Evolutionary conservation across 768 basidiomycete species (phyloP).

Genomic region (Leucocoprinus sp.): DNA sequence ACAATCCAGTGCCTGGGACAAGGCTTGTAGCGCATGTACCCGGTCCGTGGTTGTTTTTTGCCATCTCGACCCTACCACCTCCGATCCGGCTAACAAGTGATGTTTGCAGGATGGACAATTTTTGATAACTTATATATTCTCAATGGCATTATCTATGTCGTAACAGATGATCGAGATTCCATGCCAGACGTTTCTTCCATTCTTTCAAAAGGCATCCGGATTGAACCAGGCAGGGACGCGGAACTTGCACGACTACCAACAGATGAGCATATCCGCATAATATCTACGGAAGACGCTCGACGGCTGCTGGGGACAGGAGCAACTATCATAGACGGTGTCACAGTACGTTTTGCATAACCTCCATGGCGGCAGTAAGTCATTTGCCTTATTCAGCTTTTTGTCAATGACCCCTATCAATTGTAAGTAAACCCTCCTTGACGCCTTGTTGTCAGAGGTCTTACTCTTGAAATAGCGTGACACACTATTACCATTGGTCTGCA

Average conservation of each 20-base stretch:
- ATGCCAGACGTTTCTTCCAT: conserved; percentile 64
- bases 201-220: conserved; percentile 57
- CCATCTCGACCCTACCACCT: not conserved
- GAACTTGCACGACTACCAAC: conserved; percentile 59
- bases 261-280: conserved; percentile 70
- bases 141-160: conserved; percentile 78
- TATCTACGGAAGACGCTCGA: conserved; percentile 60
- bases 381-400: conserved; percentile 47
- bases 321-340: conserved; percentile 67
- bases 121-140: conserved; percentile 76
- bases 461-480: conserved; percentile 56
- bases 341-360: conserved; percentile 31
- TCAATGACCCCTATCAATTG: conserved; percentile 86
- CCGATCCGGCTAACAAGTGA: not conserved
- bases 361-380: not conserved
- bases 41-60: conserved; percentile 33
- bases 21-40: conserved; percentile 68
- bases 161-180: conserved; percentile 59
- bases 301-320: conserved; percentile 67
- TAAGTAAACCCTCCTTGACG: conserved; percentile 18
- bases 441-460: not conserved
- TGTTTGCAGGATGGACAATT: conserved; percentile 76
- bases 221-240: conserved; percentile 49
- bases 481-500: conserved; percentile 92
- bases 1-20: conserved; percentile 43